These are phyloP conservation scores for Aspergillus saccharolyticus DNA, from an alignment of 495 filamentous ascomycete species.

Conservation along the genomic window DNA sequence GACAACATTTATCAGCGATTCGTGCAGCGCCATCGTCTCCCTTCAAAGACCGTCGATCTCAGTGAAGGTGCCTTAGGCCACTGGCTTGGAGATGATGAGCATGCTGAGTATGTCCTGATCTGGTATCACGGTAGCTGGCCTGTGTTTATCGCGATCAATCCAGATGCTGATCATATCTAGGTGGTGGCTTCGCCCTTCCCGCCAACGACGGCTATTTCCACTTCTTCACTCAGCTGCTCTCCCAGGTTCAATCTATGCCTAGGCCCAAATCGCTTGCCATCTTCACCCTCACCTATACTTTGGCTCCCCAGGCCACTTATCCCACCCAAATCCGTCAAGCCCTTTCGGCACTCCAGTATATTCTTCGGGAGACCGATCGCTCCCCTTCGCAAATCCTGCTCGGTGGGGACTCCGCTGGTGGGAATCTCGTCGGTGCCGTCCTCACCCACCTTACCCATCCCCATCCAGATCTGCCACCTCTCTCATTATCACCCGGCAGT, in stretches of 20 bases:
- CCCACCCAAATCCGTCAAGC: constrained; percentile 59
- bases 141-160: no score
- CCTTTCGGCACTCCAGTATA: constrained; percentile 44
- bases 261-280: constrained; percentile 42
- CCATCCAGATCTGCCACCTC: constrained; percentile 43
- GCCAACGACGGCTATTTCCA: constrained; percentile 46
- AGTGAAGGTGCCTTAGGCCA: constrained; percentile 50
- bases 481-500: constrained; percentile 9
- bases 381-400: constrained; percentile 47
- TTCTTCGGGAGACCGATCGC: constrained; percentile 40
- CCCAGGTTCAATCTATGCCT: constrained; percentile 14
- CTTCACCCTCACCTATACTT: constrained; percentile 52
- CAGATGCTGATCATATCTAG: constrained; percentile 19
- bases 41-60: constrained; percentile 43
- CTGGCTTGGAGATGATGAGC: constrained; percentile 50
- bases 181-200: constrained; percentile 57
- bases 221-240: constrained; percentile 46
- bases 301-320: constrained; percentile 53
- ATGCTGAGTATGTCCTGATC: constrained; percentile 51
- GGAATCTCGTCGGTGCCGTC: constrained; percentile 52
- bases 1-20: constrained; percentile 46
- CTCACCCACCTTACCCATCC: constrained; percentile 59
- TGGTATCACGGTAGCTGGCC: constrained; percentile 52
- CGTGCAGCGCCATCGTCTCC: constrained; percentile 36
- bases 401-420: constrained; percentile 63